phyloP scores from a whole-genome alignment of 495 filamentous ascomycete species.

The Penicillium macrosclerotiorum region DNA sequence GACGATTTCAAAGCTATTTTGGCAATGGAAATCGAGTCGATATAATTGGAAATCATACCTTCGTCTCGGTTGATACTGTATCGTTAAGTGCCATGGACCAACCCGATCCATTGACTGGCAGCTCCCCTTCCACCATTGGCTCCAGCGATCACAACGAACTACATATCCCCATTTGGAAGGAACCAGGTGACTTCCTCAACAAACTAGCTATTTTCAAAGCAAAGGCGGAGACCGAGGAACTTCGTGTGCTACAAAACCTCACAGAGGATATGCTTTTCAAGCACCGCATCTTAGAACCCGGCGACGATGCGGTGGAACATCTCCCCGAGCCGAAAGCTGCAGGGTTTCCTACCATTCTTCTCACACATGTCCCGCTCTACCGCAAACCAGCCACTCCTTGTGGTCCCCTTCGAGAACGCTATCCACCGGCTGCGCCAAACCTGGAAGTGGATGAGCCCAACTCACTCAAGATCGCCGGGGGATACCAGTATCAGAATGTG shows the following conservation, averaged over 20 bases:
- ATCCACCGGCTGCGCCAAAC: conserved; percentile 64
- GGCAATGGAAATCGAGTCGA: conserved; percentile 85
- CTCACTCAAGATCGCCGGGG: conserved; percentile 67
- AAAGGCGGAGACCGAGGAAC: conserved; percentile 40
- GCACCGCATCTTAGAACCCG: conserved; percentile 40
- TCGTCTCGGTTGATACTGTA: conserved; percentile 85
- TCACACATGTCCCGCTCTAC: conserved; percentile 90
- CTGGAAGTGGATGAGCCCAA: conserved; percentile 71
- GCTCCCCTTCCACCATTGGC: no score
- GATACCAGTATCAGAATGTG: conserved; percentile 98
- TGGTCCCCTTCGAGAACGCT: conserved; percentile 82
- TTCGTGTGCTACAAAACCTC: conserved; percentile 39
- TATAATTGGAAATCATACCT: conserved; percentile 90
- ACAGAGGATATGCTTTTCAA: conserved; percentile 46
- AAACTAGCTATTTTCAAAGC: conserved; percentile 48
- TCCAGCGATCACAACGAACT: conserved; percentile 35
- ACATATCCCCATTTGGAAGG: conserved; percentile 59
- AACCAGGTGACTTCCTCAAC: conserved; percentile 73
- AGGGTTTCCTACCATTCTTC: conserved; percentile 76
- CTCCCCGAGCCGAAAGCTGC: conserved; percentile 21
- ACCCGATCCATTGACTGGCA: conserved; percentile 46
- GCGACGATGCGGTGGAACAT: conserved; percentile 24
- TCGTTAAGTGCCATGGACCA: conserved; percentile 74
- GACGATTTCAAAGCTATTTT: conserved; percentile 85
- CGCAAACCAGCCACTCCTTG: conserved; percentile 79